phyloP scores from a whole-genome alignment of 441 rosid genomes.

The Erysimum cheiri region DNA sequence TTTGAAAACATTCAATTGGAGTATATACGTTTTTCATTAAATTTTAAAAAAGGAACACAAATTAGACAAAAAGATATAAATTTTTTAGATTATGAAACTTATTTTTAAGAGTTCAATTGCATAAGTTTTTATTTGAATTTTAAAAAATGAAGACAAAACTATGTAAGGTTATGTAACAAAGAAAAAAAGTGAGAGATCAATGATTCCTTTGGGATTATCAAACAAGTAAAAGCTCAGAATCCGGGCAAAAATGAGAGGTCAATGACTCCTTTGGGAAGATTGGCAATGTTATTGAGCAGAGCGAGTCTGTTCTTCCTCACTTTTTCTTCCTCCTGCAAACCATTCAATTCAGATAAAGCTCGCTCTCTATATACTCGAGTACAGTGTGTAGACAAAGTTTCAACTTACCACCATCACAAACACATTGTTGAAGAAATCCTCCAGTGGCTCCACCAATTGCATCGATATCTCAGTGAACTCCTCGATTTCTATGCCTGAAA shows the following conservation, averaged over 20 bases:
- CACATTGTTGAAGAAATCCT: slow-evolving; percentile 86
- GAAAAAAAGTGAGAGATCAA: not conserved
- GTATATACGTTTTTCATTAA: not conserved
- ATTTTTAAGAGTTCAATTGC: not conserved
- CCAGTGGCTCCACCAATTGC: slow-evolving; percentile 75
- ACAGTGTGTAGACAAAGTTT: slow-evolving; percentile 3
- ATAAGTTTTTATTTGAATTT: not conserved
- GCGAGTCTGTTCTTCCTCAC: slow-evolving; percentile 84
- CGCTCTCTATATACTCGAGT: not conserved
- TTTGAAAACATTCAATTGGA: too few relatives aligned
- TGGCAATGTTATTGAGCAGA: slow-evolving; percentile 75
- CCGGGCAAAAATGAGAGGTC: slow-evolving; percentile 90
- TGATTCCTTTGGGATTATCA: not conserved
- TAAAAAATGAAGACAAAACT: not conserved
- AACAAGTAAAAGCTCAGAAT: slow-evolving; percentile 52
- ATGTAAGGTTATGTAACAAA: not conserved
- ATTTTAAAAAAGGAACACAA: not conserved
- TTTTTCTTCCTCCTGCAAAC: slow-evolving; percentile 80
- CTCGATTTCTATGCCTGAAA: slow-evolving; percentile 71
- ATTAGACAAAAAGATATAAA: too few relatives aligned
- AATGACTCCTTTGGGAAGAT: slow-evolving; percentile 79
- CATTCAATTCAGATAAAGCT: not conserved
- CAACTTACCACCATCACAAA: slow-evolving; percentile 98
- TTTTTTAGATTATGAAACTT: not conserved
- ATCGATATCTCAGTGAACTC: slow-evolving; percentile 77